Evolutionary conservation across 257 asterid species (phyloP).

Genomic region (Solanum ahanhuiri): DNA sequence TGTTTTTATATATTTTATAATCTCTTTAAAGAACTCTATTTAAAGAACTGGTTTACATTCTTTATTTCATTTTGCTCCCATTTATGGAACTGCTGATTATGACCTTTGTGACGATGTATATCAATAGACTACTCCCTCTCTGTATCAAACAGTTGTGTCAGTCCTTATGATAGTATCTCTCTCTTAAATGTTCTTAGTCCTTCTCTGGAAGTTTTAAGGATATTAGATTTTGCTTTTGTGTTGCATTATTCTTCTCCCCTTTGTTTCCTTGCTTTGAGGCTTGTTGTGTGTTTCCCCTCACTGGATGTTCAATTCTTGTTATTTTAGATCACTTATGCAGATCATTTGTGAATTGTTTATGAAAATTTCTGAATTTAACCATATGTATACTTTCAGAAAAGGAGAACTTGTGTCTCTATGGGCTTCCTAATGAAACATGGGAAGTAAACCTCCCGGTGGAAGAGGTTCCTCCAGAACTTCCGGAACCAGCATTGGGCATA

Average conservation of each 20-base stretch:
- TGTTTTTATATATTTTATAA: not conserved
- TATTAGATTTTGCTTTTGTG: not conserved
- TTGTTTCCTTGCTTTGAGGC: not conserved
- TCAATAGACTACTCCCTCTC: not conserved
- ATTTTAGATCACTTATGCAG: not conserved
- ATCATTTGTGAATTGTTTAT: not conserved
- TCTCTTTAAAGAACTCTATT: not conserved
- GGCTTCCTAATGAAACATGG: slow-evolving; percentile 83
- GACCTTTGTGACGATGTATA: not conserved
- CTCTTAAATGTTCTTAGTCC: not conserved
- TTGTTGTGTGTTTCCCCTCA: not conserved
- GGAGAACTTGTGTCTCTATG: slow-evolving; percentile 88
- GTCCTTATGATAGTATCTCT: not conserved
- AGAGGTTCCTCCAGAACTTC: slow-evolving; percentile 96
- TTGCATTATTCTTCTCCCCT: not conserved
- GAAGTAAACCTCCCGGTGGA: slow-evolving; percentile 92
- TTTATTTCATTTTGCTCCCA: not conserved
- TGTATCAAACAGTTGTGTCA: not conserved
- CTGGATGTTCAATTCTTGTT: not conserved
- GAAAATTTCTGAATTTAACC: not conserved
- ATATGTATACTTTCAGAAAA: slow-evolving; percentile 36
- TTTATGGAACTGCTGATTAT: not conserved
- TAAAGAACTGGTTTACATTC: not conserved
- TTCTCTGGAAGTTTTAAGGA: not conserved
- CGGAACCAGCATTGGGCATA: slow-evolving; percentile 92